phyloP scores from a whole-genome alignment of 192 early-diverging fungal genomes.

The Gigaspora rosea region DNA sequence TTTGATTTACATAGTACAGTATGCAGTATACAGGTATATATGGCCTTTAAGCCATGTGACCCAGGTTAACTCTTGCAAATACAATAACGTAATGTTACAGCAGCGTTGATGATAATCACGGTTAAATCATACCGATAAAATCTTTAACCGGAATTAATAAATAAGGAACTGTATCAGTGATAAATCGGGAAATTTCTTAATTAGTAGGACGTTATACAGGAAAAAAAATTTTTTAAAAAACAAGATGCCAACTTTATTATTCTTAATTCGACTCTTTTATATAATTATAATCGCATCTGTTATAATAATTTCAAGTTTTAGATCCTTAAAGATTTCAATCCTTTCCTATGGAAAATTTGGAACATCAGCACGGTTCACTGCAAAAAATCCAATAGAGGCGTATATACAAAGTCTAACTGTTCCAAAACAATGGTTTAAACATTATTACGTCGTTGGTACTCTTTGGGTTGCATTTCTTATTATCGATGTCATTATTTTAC shows the following conservation, averaged over 20 bases:
- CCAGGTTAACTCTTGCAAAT: too few species aligned
- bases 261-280: neutral
- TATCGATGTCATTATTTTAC: slow-evolving; percentile 26
- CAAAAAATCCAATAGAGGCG: neutral
- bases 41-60: too few species aligned
- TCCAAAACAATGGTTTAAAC: slow-evolving; percentile 54
- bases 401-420: slow-evolving; percentile 30
- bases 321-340: neutral
- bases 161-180: too few species aligned
- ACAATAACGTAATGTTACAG: too few species aligned
- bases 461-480: slow-evolving; percentile 37
- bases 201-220: too few species aligned
- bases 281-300: neutral
- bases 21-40: too few species aligned
- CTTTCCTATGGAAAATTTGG: slow-evolving; percentile 11
- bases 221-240: too few species aligned
- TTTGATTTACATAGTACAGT: too few species aligned
- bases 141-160: too few species aligned
- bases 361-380: neutral
- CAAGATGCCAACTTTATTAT: neutral
- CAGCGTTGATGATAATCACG: too few species aligned
- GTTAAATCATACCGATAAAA: too few species aligned
- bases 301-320: neutral
- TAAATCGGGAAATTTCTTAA: too few species aligned
- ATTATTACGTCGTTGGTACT: slow-evolving; percentile 53